Evolutionary conservation across 2,329 filamentous ascomycete species (phyloP), one percentile per base, ranked within the genome.

Genomic region (Claviceps paspali): DNA sequence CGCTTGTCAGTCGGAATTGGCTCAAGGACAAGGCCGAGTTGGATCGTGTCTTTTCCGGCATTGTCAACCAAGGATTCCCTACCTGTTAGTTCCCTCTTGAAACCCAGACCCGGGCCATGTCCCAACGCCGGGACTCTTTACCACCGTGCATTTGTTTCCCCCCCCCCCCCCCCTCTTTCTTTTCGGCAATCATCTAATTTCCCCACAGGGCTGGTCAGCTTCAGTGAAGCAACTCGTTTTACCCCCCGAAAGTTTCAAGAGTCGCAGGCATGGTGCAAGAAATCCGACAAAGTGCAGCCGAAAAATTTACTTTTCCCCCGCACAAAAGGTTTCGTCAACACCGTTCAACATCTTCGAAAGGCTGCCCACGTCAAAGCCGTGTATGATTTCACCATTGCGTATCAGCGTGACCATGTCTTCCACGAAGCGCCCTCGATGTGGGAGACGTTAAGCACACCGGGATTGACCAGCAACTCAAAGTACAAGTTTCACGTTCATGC

Each of bases 211-310:
- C 67, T 78, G 45, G 66, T 79, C 45, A 72, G 70, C 47, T 78
- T 73, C 60, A 74, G 69, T 47, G 74, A 79, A 57, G 68, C 67
- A n/a, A 76, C 72, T 7, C 64, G 73, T 42, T 76, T 65, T 50
- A 76, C 69, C 3, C 56, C 57, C 1, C 48, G 56, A 38, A 77
- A 76, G 52, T 65, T 69, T 44, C 54, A 59, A 31, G 60, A 67
- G 43, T 65, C 70, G 1, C 59, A 59, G 40, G 48, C 51, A 6
- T 76, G 68, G 65, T 76, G 71, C 53, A 59, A 60, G 38, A 55
- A 58, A 41, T 63, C 67, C 45, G 50, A 59, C 42, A 64, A 63
- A 33, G 62, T 64, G 2, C 60, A 73, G 43, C 71, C 70, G 6
- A 60, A 62, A 52, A 68, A 79, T 52, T 61, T 74, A 10, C 61